Percentiles rank a stretch among this genome's conserved stretches.
These are phyloP conservation scores for Eucalyptus curtisii DNA, from an alignment of 345 rosid species.

Conservation along the genomic window DNA sequence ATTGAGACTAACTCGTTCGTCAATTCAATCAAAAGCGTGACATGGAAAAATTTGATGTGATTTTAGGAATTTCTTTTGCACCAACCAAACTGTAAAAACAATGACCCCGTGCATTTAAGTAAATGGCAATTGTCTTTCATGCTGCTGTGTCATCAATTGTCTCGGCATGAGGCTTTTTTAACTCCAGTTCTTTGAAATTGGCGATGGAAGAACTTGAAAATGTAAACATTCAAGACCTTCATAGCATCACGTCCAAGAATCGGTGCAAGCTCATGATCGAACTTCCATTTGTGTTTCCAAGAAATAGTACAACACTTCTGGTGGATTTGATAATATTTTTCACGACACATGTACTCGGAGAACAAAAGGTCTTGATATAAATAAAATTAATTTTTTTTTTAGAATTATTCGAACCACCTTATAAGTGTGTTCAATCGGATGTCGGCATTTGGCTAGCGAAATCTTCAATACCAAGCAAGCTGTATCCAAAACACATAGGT, in stretches of 20 bases:
- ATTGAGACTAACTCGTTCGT: background rate
- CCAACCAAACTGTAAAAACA: background rate
- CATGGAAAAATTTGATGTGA: fast-evolving
- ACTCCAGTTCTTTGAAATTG: background rate
- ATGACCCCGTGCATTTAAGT: background rate
- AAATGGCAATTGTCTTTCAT: background rate
- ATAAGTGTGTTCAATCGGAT: no score
- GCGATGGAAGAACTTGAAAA: background rate
- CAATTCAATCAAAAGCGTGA: background rate
- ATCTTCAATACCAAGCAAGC: no score
- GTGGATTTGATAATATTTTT: no score
- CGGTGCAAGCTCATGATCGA: background rate
- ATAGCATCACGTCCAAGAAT: background rate
- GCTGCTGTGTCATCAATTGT: background rate
- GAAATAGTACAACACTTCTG: background rate
- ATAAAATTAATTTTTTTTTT: no score
- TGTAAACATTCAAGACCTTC: background rate
- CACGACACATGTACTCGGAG: no score
- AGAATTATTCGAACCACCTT: no score
- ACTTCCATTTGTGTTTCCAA: background rate
- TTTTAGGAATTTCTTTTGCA: background rate
- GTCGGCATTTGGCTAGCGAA: no score
- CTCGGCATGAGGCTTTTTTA: background rate
- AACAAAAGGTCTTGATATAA: no score
- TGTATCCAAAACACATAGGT: no score